A percentile compares a stretch with the other conserved stretches of the same genome.
Conservation (phyloP, 108 stramenopile genomes). For the Stephanodiscus triporus region DNA sequence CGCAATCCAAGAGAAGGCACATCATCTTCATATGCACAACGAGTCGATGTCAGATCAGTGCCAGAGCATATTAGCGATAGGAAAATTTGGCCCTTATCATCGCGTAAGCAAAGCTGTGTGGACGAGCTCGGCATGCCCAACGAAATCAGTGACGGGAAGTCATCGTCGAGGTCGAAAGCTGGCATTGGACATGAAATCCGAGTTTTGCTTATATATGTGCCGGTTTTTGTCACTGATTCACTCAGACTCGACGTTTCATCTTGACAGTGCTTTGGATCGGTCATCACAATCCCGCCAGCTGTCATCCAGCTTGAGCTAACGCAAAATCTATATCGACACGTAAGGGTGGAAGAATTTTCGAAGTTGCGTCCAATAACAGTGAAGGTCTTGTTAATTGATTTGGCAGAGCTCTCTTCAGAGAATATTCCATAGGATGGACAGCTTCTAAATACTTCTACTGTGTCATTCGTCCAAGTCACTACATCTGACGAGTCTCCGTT, state of each 20-base stretch:
- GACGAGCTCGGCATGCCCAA: background rate
- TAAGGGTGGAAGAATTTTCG: slow-evolving; percentile 45
- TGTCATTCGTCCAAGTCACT: slow-evolving; percentile 72
- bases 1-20: slow-evolving; percentile 24
- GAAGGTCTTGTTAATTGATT: slow-evolving; percentile 21
- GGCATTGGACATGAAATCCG: slow-evolving; percentile 59
- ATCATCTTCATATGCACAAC: slow-evolving; percentile 20
- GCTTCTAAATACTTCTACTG: slow-evolving; percentile 71
- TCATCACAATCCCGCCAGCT: slow-evolving; percentile 7
- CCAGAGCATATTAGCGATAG: slow-evolving; percentile 38
- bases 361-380: slow-evolving; percentile 86
- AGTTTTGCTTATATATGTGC: slow-evolving; percentile 61
- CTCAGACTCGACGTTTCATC: slow-evolving; percentile 10
- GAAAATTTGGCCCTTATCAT: slow-evolving; percentile 24
- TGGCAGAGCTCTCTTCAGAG: background rate
- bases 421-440: slow-evolving; percentile 65
- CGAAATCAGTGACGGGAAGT: background rate
- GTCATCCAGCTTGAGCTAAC: slow-evolving; percentile 12
- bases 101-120: slow-evolving; percentile 18
- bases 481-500: slow-evolving; percentile 46
- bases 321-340: slow-evolving; percentile 61
- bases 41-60: slow-evolving; percentile 9
- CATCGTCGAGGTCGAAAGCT: background rate
- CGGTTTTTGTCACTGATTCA: slow-evolving; percentile 30
- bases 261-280: slow-evolving; percentile 21